These are phyloP conservation scores for Lachnellula arida DNA, from an alignment of 2,329 filamentous ascomycete species.

Conservation along the genomic window DNA sequence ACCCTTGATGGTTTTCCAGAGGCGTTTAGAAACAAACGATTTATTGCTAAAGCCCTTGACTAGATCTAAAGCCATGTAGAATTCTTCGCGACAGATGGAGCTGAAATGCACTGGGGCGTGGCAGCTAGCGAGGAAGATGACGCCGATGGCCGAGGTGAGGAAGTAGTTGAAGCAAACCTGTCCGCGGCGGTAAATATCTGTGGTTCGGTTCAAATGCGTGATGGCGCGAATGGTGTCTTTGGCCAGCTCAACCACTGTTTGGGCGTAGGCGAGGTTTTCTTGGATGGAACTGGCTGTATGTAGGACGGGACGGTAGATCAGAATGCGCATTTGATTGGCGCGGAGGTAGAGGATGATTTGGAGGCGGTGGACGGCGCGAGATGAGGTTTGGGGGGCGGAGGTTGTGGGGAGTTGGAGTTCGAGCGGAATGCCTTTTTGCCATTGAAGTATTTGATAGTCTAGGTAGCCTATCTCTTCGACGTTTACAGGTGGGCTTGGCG, in stretches of 20 bases:
- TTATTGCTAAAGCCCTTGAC: conserved; percentile 68
- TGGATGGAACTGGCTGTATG: conserved; percentile 81
- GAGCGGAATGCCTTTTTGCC: conserved; percentile 72
- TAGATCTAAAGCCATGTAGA: conserved; percentile 72
- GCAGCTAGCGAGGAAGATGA: conserved; percentile 70
- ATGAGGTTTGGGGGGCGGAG: conserved; percentile 39
- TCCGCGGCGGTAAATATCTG: conserved; percentile 64
- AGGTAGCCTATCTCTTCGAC: conserved; percentile 73
- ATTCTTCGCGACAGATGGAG: conserved; percentile 64
- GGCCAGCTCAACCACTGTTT: conserved; percentile 68
- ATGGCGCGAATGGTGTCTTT: conserved; percentile 73
- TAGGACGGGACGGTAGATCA: conserved; percentile 82
- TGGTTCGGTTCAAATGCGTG: conserved; percentile 65
- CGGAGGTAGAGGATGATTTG: conserved; percentile 82
- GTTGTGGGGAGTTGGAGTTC: conserved; percentile 49
- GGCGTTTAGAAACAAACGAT: conserved; percentile 65
- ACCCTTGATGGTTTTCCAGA: conserved; percentile 64
- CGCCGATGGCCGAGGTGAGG: conserved; percentile 67
- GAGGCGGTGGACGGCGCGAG: conserved; percentile 56
- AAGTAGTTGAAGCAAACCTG: conserved; percentile 81
- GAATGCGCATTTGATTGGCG: conserved; percentile 84
- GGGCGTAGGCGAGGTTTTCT: conserved; percentile 67
- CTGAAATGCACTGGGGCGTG: conserved; percentile 71
- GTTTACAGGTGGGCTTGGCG: conserved; percentile 27
- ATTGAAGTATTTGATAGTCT: conserved; percentile 79